Base-by-base conservation (phyloP, 768 basidiomycete genomes). In the Porphyrellus cyaneotinctus region DNA sequence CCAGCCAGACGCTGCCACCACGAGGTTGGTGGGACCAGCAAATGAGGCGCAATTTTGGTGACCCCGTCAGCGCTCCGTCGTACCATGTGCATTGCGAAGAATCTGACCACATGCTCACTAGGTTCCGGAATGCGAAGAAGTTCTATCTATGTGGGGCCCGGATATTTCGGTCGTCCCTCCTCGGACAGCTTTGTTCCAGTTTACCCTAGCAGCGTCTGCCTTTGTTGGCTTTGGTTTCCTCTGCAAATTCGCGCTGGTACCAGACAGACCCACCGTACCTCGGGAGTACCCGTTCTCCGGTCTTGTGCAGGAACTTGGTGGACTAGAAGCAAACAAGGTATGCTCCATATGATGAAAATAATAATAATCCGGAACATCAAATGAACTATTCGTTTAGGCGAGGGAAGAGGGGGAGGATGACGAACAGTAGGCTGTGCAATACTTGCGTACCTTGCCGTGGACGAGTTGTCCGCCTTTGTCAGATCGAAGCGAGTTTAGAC, bases 131-230 rank as follows among this genome's bases (percentile, higher is more conserved):
- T 76, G 81, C 63, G 88, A 91, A 47, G 91, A 93, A 62, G 73
- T 88, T 22, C 70, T 86, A 51, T 89, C 87, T 33, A 89, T 93
- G 87, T 92, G 88, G 88, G 88, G 89, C 23, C 89, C 89, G 20
- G 91, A 93, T 62, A 73, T 81, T 26, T 79, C 90, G 36, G 76
- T 77, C 20, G 72, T 88, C 13, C 70, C 76, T 13, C 83, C 87
- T 23, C 68, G 75, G 8, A 75, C 67, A 2, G 90, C 91, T 8
- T 66, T 86, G 32, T 75, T 78, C 45, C 86, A 87, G 41, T 87
- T 93, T 64, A 59, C 78, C 13, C 66, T 85, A 47, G 89, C 83
- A 0, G 70, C 76, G 18, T 66, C 78, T 23, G 79, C 78, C n/a
- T 87, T 93, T 57, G 74, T 84, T 37, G 72, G 76, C 4, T 79